Base-by-base conservation (phyloP, 2,329 filamentous ascomycete species). In the Neocucurbitaria cava region DNA sequence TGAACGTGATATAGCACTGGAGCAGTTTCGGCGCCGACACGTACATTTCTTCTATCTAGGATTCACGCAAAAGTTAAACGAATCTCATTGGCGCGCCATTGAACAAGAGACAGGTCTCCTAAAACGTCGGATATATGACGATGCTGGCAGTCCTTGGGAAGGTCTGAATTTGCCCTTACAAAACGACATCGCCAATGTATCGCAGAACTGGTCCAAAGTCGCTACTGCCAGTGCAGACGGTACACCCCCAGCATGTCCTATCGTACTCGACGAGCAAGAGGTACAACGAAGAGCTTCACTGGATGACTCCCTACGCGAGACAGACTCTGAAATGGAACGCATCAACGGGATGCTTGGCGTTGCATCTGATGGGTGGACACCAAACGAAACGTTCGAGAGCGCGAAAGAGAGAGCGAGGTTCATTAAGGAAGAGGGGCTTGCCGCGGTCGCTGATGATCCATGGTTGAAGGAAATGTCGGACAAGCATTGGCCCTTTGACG, bases 21-120 rank as follows among this genome's bases (percentile, higher is more conserved):
- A 73, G 40, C 49, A 56, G 15, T 69, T 57, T 42, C 65, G 70
- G 18, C 64, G 65, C 36, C 52, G 68, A n/a, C 65, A 71, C 30
- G 31, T 71, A 21, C 70, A 73, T 28, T 73, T 65, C 52, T 71
- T 62, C 35, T 73, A 75, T 33, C 46, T 73, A n/a, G 66, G 58
- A 5, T 64, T 64, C 26, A 68, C 69, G 8, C 54, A 58, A 35
- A 45, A 58, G 42, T 23, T 67, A 39, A 72, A 73, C 39, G 30
- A 61, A 23, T 41, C 33, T 28, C 70, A 75, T 54, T 69, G 58
- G 54, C 31, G 54, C 21, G 65, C 68, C 5, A 55, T 73, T n/a
- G 43, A 61, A 44, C 21, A 64, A 43, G 56, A 65, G 3, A 36
- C 49, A 45, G 56, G 48, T 40, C 42, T 69, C 15, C 56, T 71